Evolutionary conservation across 306 rosid species (phyloP).

Genomic region (Pyrus communis): DNA sequence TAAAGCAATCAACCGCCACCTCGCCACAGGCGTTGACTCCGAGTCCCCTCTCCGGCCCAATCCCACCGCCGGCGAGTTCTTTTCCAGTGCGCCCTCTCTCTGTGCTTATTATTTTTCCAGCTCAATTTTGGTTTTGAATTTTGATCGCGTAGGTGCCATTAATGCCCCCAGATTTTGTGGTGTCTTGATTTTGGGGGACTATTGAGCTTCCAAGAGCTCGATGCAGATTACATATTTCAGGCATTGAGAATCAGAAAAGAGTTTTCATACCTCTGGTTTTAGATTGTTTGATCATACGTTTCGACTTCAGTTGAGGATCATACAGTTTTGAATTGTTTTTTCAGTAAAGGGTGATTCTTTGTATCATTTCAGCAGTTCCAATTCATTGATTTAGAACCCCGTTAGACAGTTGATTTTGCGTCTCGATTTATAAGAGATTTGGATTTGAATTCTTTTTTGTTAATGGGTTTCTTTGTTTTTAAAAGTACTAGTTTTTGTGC

Average conservation of each 20-base stretch:
- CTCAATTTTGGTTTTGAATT: not conserved
- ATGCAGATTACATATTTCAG: not conserved
- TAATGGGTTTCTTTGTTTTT: not conserved
- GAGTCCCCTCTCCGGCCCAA: constrained; percentile 43
- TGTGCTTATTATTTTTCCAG: not conserved
- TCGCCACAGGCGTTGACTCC: constrained; percentile 37
- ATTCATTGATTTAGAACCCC: not conserved
- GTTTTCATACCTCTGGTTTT: not conserved
- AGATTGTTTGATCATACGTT: not conserved
- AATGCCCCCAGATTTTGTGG: not conserved
- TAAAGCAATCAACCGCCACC: constrained; percentile 49
- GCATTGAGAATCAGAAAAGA: not conserved
- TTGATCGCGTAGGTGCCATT: not conserved
- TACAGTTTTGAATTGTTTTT: not conserved
- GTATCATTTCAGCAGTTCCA: not conserved
- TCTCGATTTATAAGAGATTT: not conserved
- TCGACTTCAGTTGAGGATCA: not conserved
- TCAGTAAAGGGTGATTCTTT: not conserved
- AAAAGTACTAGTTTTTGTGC: not conserved
- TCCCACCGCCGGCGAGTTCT: constrained; percentile 71
- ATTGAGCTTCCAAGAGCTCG: not conserved
- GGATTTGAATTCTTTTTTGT: not conserved
- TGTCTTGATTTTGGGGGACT: not conserved
- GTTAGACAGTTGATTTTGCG: not conserved
- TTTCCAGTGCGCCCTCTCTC: constrained; percentile 39